A percentile compares a stretch with the other conserved stretches of the same genome.
phyloP scores from a whole-genome alignment of 1,284 basidiomycete genomes.

The Schizopora paradoxa region DNA sequence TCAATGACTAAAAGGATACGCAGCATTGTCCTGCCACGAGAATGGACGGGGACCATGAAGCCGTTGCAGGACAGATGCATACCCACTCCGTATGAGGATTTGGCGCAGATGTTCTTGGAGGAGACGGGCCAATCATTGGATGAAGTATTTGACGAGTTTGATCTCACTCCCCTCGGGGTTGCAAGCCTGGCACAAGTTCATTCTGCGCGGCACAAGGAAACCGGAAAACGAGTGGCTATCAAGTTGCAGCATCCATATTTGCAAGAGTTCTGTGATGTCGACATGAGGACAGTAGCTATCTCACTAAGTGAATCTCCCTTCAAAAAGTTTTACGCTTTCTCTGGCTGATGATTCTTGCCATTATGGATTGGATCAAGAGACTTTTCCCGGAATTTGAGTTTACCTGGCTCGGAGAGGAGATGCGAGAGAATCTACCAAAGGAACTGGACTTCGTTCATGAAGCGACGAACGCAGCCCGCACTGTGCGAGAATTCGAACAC shows the following conservation, averaged over 20 bases:
- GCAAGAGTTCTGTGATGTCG: constrained; percentile 84
- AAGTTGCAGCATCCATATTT: constrained; percentile 97
- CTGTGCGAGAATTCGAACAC: constrained; percentile 68
- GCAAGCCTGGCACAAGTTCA: constrained; percentile 96
- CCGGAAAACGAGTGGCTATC: constrained; percentile 81
- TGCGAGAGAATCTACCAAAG: constrained; percentile 87
- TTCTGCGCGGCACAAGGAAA: constrained; percentile 67
- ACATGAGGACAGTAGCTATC: constrained; percentile 84
- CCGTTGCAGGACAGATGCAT: constrained; percentile 84
- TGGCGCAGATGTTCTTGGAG: constrained; percentile 63
- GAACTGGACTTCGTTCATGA: constrained; percentile 96
- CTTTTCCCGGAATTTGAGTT: constrained; percentile 91
- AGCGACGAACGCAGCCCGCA: constrained; percentile 77
- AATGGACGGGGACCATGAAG: constrained; percentile 66
- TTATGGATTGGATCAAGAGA: constrained; percentile 70
- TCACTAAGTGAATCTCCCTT: constrained; percentile 46
- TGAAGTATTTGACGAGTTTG: constrained; percentile 78
- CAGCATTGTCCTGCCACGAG: constrained; percentile 69
- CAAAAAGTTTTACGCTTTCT: not conserved
- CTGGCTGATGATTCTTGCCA: constrained; percentile 4
- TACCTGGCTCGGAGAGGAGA: constrained; percentile 90
- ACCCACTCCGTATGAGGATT: constrained; percentile 66
- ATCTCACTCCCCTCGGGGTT: constrained; percentile 89
- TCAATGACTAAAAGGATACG: constrained; percentile 8
- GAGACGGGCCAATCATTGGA: constrained; percentile 66